A percentile compares a stretch with the other conserved stretches of the same genome.
Evolutionary conservation across 257 asterid species (phyloP).

Genomic region (Scutellaria minor): DNA sequence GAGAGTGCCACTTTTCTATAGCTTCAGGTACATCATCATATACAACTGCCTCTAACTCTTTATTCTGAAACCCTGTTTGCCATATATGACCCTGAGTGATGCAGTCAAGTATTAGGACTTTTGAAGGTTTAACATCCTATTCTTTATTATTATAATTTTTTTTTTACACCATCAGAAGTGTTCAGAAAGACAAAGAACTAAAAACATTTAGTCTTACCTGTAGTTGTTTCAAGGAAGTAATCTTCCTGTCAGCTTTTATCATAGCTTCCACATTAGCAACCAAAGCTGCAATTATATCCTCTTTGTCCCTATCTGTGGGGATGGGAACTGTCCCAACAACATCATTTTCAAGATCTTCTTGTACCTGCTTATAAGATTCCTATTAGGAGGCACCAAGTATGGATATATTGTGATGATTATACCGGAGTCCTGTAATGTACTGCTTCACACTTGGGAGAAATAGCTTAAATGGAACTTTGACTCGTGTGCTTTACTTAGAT

Average conservation of each 20-base stretch:
- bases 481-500: too few relatives aligned
- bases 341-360: constrained; percentile 74
- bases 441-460: too few relatives aligned
- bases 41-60: constrained; percentile 36
- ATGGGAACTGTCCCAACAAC: constrained; percentile 78
- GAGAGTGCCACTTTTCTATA: constrained; percentile 34
- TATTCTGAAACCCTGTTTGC: constrained; percentile 34
- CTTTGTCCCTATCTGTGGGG: constrained; percentile 71
- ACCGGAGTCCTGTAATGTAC: too few relatives aligned
- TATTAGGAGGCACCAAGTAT: too few relatives aligned
- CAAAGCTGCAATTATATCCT: constrained; percentile 75
- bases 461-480: too few relatives aligned
- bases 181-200: neutral
- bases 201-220: constrained; percentile 54
- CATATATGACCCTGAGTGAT: constrained; percentile 39
- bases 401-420: too few relatives aligned
- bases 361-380: constrained; percentile 51
- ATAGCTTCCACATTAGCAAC: constrained; percentile 86
- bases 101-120: neutral
- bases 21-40: constrained; percentile 37
- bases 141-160: too few relatives aligned
- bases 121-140: too few relatives aligned
- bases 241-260: constrained; percentile 95
- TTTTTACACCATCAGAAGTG: too few relatives aligned
- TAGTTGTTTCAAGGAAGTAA: constrained; percentile 87